phyloP scores from a whole-genome alignment of 495 filamentous ascomycete genomes.

The Annulohypoxylon nitens region DNA sequence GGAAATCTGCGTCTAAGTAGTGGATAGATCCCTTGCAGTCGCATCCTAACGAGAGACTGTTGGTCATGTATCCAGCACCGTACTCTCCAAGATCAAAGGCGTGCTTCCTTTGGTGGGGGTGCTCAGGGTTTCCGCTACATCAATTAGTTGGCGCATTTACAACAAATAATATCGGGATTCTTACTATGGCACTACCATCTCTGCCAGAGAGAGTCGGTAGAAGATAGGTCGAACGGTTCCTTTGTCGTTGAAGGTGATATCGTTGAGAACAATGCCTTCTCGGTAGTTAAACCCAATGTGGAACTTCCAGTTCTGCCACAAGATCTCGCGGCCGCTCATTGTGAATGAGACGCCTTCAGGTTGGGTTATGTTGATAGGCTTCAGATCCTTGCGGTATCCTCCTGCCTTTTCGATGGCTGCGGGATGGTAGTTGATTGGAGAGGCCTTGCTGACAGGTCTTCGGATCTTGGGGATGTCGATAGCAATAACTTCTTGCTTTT shows the following conservation, averaged over 20 bases:
- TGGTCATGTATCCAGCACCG: conserved; percentile 95
- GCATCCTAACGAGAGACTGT: conserved; percentile 87
- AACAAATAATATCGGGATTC: conserved; percentile 10
- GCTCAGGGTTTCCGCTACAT: conserved; percentile 81
- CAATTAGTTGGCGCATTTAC: neutral
- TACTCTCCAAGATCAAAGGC: conserved; percentile 96
- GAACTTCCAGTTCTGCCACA: conserved; percentile 96
- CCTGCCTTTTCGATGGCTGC: conserved; percentile 78
- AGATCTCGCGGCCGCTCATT: conserved; percentile 80
- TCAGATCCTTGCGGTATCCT: conserved; percentile 83
- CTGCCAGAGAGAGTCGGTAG: conserved; percentile 91
- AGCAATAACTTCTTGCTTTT: conserved; percentile 84
- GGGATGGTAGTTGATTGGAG: conserved; percentile 84
- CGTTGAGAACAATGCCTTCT: conserved; percentile 92
- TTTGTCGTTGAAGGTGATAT: conserved; percentile 92
- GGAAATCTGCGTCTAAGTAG: conserved; percentile 86
- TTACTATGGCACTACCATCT: conserved; percentile 95
- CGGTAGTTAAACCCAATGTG: conserved; percentile 96
- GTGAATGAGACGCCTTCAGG: conserved; percentile 94
- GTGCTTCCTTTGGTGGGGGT: conserved; percentile 93
- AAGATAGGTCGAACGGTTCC: conserved; percentile 84
- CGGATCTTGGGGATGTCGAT: conserved; percentile 90
- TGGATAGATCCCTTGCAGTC: conserved; percentile 97
- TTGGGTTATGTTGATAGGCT: conserved; percentile 96
- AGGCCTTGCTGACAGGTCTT: conserved; percentile 78